A percentile compares a stretch with the other conserved stretches of the same genome.
Conservation (phyloP, 2,329 filamentous ascomycete genomes). For the Fusarium longipes region DNA sequence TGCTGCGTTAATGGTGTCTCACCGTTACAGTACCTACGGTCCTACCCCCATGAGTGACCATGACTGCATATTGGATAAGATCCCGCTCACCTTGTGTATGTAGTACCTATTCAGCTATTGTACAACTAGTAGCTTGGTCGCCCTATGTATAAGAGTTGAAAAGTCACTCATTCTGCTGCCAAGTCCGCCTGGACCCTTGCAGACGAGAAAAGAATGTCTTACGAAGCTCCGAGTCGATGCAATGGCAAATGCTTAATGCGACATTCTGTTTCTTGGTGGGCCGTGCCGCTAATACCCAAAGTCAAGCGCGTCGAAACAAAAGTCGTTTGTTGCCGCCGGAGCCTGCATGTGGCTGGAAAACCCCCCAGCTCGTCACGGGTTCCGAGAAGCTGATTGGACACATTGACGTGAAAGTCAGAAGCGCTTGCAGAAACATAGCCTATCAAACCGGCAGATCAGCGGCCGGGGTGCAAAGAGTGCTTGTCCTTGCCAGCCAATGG, state of each 20-base stretch:
- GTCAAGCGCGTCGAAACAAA: constrained; percentile 46
- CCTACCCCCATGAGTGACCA: constrained; percentile 4
- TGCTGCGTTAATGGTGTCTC: constrained; percentile 16
- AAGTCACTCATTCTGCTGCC: constrained; percentile 29
- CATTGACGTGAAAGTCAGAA: constrained; percentile 32
- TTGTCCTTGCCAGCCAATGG: constrained; percentile 35
- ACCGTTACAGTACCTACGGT: constrained; percentile 8
- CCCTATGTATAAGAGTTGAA: constrained; percentile 6
- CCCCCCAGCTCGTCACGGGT: constrained; percentile 51
- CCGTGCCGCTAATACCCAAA: constrained; percentile 12
- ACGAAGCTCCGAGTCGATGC: too few relatives aligned
- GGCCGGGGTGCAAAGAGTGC: constrained; percentile 32
- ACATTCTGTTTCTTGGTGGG: constrained; percentile 17
- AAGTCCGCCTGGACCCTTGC: background rate
- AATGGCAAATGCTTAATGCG: constrained; percentile 20
- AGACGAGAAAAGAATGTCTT: background rate
- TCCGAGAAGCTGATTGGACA: constrained; percentile 54
- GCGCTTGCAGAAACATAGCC: constrained; percentile 40
- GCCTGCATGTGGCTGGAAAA: constrained; percentile 54
- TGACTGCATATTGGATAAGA: constrained; percentile 14
- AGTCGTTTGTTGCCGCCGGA: constrained; percentile 58
- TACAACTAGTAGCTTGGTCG: constrained; percentile 7
- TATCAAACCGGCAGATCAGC: constrained; percentile 42
- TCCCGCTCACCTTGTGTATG: constrained; percentile 5
- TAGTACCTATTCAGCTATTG: too few relatives aligned